Evolutionary conservation across 2,329 filamentous ascomycete species (phyloP).

Genomic region (Botrytis porri): DNA sequence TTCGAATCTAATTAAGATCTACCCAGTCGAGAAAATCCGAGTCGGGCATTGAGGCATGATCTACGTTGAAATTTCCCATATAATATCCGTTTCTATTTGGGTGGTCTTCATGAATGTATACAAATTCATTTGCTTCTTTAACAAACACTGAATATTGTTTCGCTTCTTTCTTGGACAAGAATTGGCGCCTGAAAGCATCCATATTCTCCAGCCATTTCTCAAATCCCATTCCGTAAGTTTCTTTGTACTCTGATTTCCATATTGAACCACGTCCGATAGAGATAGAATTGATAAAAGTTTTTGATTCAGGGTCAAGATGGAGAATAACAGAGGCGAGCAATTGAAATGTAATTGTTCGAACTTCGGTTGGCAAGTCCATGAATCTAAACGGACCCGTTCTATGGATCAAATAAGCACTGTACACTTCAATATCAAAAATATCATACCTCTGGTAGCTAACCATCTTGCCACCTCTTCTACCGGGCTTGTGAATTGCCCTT

Average conservation of each 20-base stretch:
- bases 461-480: not conserved
- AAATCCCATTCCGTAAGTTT: rapidly evolving
- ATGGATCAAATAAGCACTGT: not conserved
- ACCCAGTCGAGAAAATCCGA: not conserved
- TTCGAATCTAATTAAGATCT: not conserved
- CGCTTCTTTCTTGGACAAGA: not conserved
- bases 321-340: not conserved
- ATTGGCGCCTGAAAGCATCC: rapidly evolving
- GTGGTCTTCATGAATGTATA: not conserved
- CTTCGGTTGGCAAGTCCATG: not conserved
- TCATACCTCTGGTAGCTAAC: not conserved
- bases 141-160: not conserved
- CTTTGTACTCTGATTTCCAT: not conserved
- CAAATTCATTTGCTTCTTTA: not conserved
- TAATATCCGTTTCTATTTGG: not conserved
- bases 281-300: not conserved
- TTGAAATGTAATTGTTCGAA: not conserved
- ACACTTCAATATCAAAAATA: not conserved
- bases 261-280: rapidly evolving
- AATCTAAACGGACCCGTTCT: not conserved
- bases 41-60: no score
- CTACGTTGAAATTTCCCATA: not conserved
- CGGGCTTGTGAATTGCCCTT: rapidly evolving
- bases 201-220: not conserved
- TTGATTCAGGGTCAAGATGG: not conserved